Conservation (phyloP, 495 filamentous ascomycete species). For the Neurospora sp. region DNA sequence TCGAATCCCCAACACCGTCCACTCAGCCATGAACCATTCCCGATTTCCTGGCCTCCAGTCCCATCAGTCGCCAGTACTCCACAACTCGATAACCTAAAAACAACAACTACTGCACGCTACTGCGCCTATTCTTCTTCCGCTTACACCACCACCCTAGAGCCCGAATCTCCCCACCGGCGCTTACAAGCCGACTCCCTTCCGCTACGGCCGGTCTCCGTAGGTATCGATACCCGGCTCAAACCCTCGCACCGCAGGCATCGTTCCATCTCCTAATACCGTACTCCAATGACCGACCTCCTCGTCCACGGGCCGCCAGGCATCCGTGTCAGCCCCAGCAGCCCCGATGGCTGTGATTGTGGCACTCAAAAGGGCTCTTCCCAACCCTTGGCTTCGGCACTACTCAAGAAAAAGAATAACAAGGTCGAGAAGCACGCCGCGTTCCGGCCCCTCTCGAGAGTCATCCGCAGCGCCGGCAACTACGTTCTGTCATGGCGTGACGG, state of each 20-base stretch:
- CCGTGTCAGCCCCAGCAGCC: slow-evolving; percentile 1
- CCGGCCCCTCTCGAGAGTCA: slow-evolving; percentile 11
- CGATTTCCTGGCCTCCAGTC: neutral
- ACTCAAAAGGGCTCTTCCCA: neutral
- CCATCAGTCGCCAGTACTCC: neutral
- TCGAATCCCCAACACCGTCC: neutral
- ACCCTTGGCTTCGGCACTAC: neutral
- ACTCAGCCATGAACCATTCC: neutral
- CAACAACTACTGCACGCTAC: neutral
- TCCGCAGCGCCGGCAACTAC: slow-evolving; percentile 31
- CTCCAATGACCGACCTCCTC: slow-evolving; percentile 18
- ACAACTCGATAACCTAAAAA: neutral
- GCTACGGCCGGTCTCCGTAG: neutral
- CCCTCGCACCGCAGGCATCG: neutral
- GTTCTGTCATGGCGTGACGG: slow-evolving; percentile 45
- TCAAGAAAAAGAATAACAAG: slow-evolving; percentile 6
- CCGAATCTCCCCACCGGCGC: neutral
- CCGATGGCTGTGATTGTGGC: neutral
- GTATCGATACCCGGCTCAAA: neutral
- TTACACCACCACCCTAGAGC: neutral
- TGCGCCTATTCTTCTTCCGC: neutral
- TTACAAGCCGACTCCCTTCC: neutral
- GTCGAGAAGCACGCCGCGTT: slow-evolving; percentile 2
- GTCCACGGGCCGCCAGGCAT: slow-evolving; percentile 9
- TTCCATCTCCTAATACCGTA: neutral